A percentile compares a stretch with the other conserved stretches of the same genome.
phyloP scores from a whole-genome alignment of 2,329 filamentous ascomycete species.

The Cladosporium sphaerospermum region DNA sequence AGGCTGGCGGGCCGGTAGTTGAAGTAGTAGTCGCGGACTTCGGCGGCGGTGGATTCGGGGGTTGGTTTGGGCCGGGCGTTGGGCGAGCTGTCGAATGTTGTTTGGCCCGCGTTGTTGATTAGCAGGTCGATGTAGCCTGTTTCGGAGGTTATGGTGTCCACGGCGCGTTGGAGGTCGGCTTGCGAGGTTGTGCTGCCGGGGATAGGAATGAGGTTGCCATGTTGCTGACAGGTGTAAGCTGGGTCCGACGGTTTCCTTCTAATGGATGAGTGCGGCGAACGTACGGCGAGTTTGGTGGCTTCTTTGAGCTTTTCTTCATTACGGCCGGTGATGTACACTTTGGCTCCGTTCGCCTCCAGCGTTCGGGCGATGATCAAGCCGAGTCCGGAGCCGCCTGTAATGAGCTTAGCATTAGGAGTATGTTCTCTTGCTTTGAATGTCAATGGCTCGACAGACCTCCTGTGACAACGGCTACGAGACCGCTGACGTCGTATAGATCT shows the following conservation, averaged over 20 bases:
- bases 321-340: conserved; percentile 42
- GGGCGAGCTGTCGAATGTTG: conserved; percentile 24
- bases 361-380: conserved; percentile 35
- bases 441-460: conserved; percentile 16
- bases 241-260: conserved; percentile 10
- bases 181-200: conserved; percentile 40
- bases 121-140: conserved; percentile 46
- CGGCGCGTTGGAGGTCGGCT: conserved; percentile 36
- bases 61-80: conserved; percentile 37
- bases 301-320: conserved; percentile 36
- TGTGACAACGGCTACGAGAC: conserved; percentile 28
- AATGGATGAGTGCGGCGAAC: background rate
- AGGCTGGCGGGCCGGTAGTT: conserved; percentile 41
- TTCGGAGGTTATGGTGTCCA: conserved; percentile 37
- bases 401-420: background rate
- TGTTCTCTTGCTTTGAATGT: background rate
- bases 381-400: conserved; percentile 20
- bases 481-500: conserved; percentile 22
- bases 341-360: conserved; percentile 37
- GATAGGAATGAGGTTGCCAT: conserved; percentile 36
- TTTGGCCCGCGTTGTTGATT: conserved; percentile 46
- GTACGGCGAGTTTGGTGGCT: conserved; percentile 31
- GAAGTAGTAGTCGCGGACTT: conserved; percentile 33
- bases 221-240: conserved; percentile 12
- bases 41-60: conserved; percentile 20